phyloP scores from a whole-genome alignment of 2,329 filamentous ascomycete genomes.

The Drechslerella dactyloides region DNA sequence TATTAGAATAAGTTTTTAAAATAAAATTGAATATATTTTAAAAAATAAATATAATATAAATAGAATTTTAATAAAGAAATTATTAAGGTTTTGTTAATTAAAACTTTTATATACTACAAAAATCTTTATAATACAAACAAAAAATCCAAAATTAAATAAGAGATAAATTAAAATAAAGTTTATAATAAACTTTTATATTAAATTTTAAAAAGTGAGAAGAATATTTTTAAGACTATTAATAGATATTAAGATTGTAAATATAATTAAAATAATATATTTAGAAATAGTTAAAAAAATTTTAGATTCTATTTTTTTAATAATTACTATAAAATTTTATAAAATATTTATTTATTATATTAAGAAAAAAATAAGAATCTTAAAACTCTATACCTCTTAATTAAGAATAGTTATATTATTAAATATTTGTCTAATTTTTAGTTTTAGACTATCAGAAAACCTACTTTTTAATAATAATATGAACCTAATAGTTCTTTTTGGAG shows the following conservation, averaged over 20 bases:
- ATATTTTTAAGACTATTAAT: slow-evolving; percentile 12
- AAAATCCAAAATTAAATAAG: background rate
- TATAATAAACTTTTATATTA: slow-evolving; percentile 2
- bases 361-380: background rate
- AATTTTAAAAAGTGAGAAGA: slow-evolving; percentile 1
- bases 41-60: slow-evolving; percentile 1
- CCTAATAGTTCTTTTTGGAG: background rate
- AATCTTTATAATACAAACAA: background rate
- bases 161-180: slow-evolving; percentile 1
- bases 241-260: slow-evolving; percentile 8
- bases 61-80: slow-evolving; percentile 1
- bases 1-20: slow-evolving; percentile 1
- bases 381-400: slow-evolving; percentile 7
- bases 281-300: background rate
- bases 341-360: background rate
- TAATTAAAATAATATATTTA: background rate
- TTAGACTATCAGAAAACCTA: background rate
- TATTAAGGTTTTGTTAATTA: background rate
- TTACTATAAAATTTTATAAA: slow-evolving; percentile 4
- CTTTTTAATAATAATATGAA: background rate
- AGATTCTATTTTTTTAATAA: background rate
- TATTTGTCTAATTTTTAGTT: background rate
- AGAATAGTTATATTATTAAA: background rate
- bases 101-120: slow-evolving; percentile 4
- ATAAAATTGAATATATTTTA: slow-evolving; percentile 14